Conservation (phyloP, 768 basidiomycete species). For the Termitomyces titanicus region DNA sequence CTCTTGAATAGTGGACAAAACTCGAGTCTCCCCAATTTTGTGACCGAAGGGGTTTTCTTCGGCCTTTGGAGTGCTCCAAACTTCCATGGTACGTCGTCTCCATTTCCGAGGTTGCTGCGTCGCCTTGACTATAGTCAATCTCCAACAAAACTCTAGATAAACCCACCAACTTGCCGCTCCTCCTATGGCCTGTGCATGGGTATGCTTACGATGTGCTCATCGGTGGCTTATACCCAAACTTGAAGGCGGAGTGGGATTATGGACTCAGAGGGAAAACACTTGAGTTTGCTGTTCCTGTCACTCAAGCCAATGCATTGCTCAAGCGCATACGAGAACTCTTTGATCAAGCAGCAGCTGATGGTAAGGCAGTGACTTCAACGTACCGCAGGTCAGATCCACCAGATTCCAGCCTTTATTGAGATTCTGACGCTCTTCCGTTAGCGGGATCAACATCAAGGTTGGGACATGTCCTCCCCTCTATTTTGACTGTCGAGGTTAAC, state of each 20-base stretch:
- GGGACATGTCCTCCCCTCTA: neutral
- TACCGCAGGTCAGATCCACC: slow-evolving; percentile 25
- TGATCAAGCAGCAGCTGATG: slow-evolving; percentile 28
- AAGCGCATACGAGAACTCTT: slow-evolving; percentile 29
- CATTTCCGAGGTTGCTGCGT: neutral
- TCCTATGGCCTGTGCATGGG: slow-evolving; percentile 32
- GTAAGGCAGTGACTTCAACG: slow-evolving; percentile 32
- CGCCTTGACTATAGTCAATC: neutral
- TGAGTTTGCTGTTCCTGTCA: slow-evolving; percentile 31
- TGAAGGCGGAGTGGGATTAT: slow-evolving; percentile 32
- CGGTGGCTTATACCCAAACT: slow-evolving; percentile 30
- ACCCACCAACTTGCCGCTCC: slow-evolving; percentile 22
- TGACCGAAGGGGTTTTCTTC: slow-evolving; percentile 29
- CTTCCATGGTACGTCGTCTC: slow-evolving; percentile 27
- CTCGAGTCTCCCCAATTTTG: slow-evolving; percentile 27
- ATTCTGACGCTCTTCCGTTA: neutral
- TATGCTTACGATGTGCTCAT: slow-evolving; percentile 36
- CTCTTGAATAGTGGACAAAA: slow-evolving; percentile 32
- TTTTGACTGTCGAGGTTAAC: neutral
- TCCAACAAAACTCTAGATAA: slow-evolving; percentile 20
- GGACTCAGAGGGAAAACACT: slow-evolving; percentile 30
- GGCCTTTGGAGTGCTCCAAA: slow-evolving; percentile 29
- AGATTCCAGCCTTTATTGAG: no score
- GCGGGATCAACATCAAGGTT: slow-evolving; percentile 1
- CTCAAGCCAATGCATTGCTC: slow-evolving; percentile 26